phyloP scores from a whole-genome alignment of 2,329 filamentous ascomycete species.

The Aspergillus ibericus region DNA sequence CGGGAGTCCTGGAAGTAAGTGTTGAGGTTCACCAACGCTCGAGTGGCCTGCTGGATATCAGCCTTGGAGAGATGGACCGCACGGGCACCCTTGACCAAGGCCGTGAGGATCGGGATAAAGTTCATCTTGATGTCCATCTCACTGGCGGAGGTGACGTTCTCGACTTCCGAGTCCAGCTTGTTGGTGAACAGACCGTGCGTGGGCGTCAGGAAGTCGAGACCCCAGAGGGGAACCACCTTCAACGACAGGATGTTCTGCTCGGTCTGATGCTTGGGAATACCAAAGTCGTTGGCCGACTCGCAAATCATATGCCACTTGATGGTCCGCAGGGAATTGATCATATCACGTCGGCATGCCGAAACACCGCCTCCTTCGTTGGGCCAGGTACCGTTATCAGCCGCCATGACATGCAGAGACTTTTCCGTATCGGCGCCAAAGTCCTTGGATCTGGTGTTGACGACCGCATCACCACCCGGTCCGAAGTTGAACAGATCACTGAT shows the following conservation, averaged over 20 bases:
- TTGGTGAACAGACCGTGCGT: conserved; percentile 58
- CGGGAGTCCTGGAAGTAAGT: conserved; percentile 52
- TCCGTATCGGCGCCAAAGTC: conserved; percentile 51
- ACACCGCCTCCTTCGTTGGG: conserved; percentile 56
- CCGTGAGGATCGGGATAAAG: conserved; percentile 56
- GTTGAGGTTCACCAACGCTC: conserved; percentile 52
- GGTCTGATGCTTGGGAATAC: conserved; percentile 56
- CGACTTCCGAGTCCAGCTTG: conserved; percentile 53
- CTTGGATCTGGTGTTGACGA: conserved; percentile 52
- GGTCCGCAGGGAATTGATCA: conserved; percentile 55
- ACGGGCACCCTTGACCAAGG: conserved; percentile 53
- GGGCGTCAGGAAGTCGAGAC: conserved; percentile 54
- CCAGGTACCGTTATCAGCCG: conserved; percentile 55
- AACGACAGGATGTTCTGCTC: conserved; percentile 57
- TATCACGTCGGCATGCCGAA: conserved; percentile 56
- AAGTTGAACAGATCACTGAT: conserved; percentile 55
- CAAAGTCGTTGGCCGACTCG: conserved; percentile 57
- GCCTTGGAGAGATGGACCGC: conserved; percentile 44
- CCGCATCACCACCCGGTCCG: conserved; percentile 54
- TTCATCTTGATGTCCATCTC: conserved; percentile 52
- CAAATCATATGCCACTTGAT: conserved; percentile 58
- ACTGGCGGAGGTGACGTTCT: conserved; percentile 47
- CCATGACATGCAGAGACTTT: conserved; percentile 53
- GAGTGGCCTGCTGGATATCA: conserved; percentile 48
- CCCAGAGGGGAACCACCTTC: conserved; percentile 57